These are phyloP conservation scores for Trametes cubensis DNA, from an alignment of 768 basidiomycete species.

Conservation along the genomic window DNA sequence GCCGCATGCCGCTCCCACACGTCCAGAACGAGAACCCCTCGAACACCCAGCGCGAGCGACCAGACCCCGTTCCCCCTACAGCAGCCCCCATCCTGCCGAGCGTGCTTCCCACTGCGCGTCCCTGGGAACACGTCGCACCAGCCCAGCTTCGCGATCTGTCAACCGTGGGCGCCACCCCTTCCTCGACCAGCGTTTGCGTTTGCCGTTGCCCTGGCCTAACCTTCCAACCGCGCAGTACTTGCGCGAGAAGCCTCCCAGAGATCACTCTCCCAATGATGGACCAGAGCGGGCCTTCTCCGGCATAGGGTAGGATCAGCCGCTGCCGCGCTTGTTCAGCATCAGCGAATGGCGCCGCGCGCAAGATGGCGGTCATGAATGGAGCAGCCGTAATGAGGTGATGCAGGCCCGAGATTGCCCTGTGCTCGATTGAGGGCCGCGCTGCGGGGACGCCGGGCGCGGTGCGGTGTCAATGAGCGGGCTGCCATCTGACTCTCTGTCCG, in stretches of 20 bases:
- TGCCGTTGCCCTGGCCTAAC: not conserved
- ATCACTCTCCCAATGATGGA: slow-evolving; percentile 1
- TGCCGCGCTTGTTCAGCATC: slow-evolving; percentile 13
- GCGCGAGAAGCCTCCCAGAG: not conserved
- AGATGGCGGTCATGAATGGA: slow-evolving; percentile 8
- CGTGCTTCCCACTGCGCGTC: slow-evolving; percentile 2
- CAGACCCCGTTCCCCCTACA: not conserved
- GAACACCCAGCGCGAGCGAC: not conserved
- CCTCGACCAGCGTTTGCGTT: slow-evolving; percentile 2
- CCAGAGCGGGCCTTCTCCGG: slow-evolving; percentile 11
- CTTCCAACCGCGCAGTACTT: not conserved
- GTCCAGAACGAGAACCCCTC: not conserved
- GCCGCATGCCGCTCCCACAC: slow-evolving; percentile 4
- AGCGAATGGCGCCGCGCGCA: slow-evolving; percentile 21
- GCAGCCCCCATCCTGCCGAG: not conserved
- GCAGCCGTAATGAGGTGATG: slow-evolving; percentile 23
- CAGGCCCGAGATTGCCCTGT: slow-evolving; percentile 4
- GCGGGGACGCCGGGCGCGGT: slow-evolving; percentile 15
- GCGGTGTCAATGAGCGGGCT: too few species aligned
- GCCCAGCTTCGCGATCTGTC: slow-evolving; percentile 23
- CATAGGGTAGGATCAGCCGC: slow-evolving; percentile 18
- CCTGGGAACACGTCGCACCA: slow-evolving; percentile 14
- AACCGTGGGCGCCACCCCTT: slow-evolving; percentile 5
- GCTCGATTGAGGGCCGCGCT: slow-evolving; percentile 1
- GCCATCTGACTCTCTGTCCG: not conserved